Percentiles rank a stretch among this genome's conserved stretches.
phyloP scores from a whole-genome alignment of 164 flowering plant species.

The Pachysandra terminalis region DNA sequence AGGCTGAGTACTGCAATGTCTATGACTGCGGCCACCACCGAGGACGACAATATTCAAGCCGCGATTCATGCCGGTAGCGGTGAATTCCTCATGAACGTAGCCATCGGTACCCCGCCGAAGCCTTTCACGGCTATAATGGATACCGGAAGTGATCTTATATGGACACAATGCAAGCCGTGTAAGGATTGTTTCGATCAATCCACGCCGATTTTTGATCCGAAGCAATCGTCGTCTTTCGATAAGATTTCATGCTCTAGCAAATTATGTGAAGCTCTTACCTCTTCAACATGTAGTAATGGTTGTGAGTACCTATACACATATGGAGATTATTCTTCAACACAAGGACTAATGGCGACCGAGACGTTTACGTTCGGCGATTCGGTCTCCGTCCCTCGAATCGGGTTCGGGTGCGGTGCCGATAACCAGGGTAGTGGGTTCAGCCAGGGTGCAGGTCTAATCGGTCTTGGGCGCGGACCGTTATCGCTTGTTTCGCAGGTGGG shows the following conservation, averaged over 20 bases:
- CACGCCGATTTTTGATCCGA: slow-evolving; percentile 68
- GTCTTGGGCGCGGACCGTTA: slow-evolving; percentile 83
- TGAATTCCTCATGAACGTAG: slow-evolving; percentile 63
- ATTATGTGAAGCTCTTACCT: slow-evolving; percentile 52
- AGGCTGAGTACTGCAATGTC: slow-evolving; percentile 29
- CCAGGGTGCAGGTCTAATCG: slow-evolving; percentile 74
- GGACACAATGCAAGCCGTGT: slow-evolving; percentile 92
- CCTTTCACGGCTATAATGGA: slow-evolving; percentile 62
- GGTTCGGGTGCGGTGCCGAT: slow-evolving; percentile 78
- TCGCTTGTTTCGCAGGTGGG: slow-evolving; percentile 79
- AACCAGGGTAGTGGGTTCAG: slow-evolving; percentile 63
- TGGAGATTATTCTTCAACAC: slow-evolving; percentile 71
- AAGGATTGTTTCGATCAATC: slow-evolving; percentile 50
- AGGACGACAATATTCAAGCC: slow-evolving; percentile 17
- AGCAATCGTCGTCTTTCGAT: slow-evolving; percentile 55
- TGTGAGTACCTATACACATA: slow-evolving; percentile 72
- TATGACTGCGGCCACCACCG: slow-evolving; percentile 2
- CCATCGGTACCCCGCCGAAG: slow-evolving; percentile 70
- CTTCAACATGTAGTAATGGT: slow-evolving; percentile 36
- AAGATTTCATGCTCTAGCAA: slow-evolving; percentile 46
- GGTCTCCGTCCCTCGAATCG: slow-evolving; percentile 38
- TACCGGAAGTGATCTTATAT: slow-evolving; percentile 87
- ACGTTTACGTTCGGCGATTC: slow-evolving; percentile 54
- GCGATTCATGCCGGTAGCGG: slow-evolving; percentile 50
- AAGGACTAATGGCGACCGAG: slow-evolving; percentile 63